These are phyloP conservation scores for Metarhizium anisopliae DNA, from an alignment of 2,329 filamentous ascomycete genomes.

Conservation along the genomic window DNA sequence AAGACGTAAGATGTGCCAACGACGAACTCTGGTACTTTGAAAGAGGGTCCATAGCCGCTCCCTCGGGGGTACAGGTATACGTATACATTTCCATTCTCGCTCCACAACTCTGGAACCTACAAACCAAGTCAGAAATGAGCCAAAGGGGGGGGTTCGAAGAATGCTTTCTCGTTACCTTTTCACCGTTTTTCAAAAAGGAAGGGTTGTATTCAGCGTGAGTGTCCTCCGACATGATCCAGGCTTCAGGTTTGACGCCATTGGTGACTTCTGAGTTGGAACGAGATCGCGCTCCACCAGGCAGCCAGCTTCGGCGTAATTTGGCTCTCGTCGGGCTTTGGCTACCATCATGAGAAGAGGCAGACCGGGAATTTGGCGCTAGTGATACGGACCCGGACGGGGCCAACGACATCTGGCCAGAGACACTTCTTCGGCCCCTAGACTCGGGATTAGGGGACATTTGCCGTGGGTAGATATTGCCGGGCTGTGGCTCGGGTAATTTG, in stretches of 20 bases:
- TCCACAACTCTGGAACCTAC: slow-evolving; percentile 58
- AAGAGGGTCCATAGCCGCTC: slow-evolving; percentile 45
- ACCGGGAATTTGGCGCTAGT: slow-evolving; percentile 18
- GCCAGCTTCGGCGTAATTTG: slow-evolving; percentile 44
- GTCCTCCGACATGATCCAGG: slow-evolving; percentile 49
- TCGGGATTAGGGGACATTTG: slow-evolving; percentile 26
- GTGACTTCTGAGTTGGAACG: slow-evolving; percentile 38
- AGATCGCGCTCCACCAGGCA: slow-evolving; percentile 39
- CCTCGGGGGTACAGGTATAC: slow-evolving; percentile 48
- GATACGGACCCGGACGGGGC: slow-evolving; percentile 1
- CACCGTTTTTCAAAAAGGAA: slow-evolving; percentile 39
- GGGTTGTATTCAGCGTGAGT: slow-evolving; percentile 48
- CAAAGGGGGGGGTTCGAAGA: background rate
- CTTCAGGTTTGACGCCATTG: slow-evolving; percentile 18
- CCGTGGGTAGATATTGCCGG: slow-evolving; percentile 15
- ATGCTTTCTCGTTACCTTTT: slow-evolving; percentile 37
- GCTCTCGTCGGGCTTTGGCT: slow-evolving; percentile 36
- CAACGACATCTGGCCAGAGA: slow-evolving; percentile 34
- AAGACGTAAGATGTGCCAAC: slow-evolving; percentile 47
- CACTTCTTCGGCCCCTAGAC: slow-evolving; percentile 33
- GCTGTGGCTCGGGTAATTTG: slow-evolving; percentile 13
- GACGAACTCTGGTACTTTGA: slow-evolving; percentile 48
- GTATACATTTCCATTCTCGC: slow-evolving; percentile 46
- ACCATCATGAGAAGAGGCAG: slow-evolving; percentile 18
- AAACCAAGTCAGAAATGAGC: background rate